phyloP scores from a whole-genome alignment of 805 yeast genomes.

The Sugiyamaella lignohabitans region DNA sequence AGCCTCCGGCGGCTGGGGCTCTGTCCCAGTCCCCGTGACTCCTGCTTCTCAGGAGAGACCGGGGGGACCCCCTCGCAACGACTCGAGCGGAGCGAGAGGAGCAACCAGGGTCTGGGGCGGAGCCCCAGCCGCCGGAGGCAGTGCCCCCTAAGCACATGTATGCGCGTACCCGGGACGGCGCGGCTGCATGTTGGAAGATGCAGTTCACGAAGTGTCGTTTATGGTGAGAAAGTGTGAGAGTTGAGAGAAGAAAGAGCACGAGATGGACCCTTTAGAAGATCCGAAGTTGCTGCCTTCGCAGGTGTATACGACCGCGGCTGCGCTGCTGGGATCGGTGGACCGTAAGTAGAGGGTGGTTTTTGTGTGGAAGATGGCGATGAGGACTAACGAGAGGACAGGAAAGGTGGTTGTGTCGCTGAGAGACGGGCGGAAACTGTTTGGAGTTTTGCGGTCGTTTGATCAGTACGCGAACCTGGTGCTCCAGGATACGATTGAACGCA shows the following conservation, averaged over 20 bases:
- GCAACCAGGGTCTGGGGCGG: too few species aligned
- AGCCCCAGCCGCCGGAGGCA: too few species aligned
- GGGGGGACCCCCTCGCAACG: too few species aligned
- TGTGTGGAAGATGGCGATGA: neutral
- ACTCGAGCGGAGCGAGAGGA: too few species aligned
- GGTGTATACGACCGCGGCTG: conserved; percentile 40
- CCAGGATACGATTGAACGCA: conserved; percentile 85
- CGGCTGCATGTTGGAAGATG: too few species aligned
- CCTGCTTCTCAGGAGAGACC: too few species aligned
- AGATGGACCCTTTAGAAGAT: conserved; percentile 25
- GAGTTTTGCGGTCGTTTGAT: conserved; percentile 89
- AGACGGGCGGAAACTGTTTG: conserved; percentile 84
- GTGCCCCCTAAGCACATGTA: too few species aligned
- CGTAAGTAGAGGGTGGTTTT: conserved; percentile 22
- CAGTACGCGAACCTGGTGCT: conserved; percentile 89
- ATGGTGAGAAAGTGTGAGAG: neutral
- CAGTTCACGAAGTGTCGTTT: too few species aligned
- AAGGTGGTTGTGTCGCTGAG: conserved; percentile 77
- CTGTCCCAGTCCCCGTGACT: too few species aligned
- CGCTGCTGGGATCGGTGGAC: conserved; percentile 36
- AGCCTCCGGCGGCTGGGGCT: too few species aligned
- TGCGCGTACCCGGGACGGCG: too few species aligned
- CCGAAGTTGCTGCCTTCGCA: conserved; percentile 36
- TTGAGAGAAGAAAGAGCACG: neutral
- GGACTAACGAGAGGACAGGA: too few species aligned